These are phyloP conservation scores for Gracilaria vermiculophylla DNA, from an alignment of 23 red algal genomes.

Conservation along the genomic window DNA sequence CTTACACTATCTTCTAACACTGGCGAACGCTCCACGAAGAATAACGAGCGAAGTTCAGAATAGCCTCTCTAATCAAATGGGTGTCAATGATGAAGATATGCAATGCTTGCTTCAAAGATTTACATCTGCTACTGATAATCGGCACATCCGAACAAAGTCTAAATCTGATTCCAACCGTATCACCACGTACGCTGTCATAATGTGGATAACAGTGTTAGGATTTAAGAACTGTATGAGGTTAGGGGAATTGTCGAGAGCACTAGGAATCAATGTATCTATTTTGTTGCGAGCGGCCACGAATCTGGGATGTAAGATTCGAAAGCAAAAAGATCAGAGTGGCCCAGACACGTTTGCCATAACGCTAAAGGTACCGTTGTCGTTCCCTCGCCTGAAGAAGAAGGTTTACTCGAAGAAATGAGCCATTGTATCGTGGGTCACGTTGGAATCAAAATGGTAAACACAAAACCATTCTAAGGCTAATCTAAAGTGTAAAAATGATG, in stretches of 20 bases:
- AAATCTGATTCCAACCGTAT: background rate
- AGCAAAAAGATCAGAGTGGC: constrained; percentile 14
- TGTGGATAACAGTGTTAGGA: constrained; percentile 51
- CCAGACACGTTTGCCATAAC: constrained; percentile 7
- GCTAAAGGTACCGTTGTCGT: constrained; percentile 32
- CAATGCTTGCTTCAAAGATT: constrained; percentile 11
- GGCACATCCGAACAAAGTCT: background rate
- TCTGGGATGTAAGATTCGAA: constrained; percentile 45
- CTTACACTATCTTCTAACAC: constrained; percentile 44
- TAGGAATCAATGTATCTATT: background rate
- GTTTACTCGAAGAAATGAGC: background rate
- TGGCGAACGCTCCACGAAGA: background rate
- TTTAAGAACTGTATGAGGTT: constrained; percentile 47
- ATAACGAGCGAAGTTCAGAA: background rate
- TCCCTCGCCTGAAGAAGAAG: constrained; percentile 30
- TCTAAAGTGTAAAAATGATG: too few species aligned
- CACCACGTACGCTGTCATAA: constrained; percentile 27
- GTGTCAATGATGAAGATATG: constrained; percentile 32
- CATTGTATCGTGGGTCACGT: background rate
- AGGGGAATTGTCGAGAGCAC: constrained; percentile 22
- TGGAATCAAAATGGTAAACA: background rate
- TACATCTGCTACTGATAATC: constrained; percentile 4
- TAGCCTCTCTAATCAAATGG: constrained; percentile 11
- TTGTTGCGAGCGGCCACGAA: constrained; percentile 12
- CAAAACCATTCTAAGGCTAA: background rate